Evolutionary conservation across 257 asterid genomes (phyloP).

Genomic region (Echium plantagineum): DNA sequence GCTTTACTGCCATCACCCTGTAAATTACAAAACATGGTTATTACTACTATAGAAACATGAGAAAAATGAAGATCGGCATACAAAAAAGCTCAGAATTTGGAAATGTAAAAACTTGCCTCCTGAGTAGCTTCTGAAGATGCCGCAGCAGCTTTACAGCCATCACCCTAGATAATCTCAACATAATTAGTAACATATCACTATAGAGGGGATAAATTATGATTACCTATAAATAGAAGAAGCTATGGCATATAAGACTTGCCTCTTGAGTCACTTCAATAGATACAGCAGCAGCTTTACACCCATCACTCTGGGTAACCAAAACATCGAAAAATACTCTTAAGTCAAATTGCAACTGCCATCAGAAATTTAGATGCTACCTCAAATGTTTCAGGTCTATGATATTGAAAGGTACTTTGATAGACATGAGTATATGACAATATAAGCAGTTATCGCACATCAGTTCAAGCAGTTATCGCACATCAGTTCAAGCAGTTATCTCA

Average conservation of each 20-base stretch:
- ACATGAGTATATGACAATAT: not conserved
- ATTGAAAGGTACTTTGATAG: not conserved
- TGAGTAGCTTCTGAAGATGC: constrained; percentile 10
- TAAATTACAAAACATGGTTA: too few relatives aligned
- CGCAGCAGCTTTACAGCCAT: constrained; percentile 12
- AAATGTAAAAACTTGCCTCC: constrained; percentile 10
- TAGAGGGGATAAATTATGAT: not conserved
- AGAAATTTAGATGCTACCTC: not conserved
- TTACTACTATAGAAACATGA: too few relatives aligned
- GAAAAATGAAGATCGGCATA: too few relatives aligned
- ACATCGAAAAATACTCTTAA: not conserved
- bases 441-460: too few relatives aligned
- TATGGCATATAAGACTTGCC: not conserved
- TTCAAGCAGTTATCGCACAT: too few relatives aligned
- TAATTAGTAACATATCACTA: not conserved
- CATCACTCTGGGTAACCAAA: not conserved
- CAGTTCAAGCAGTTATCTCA: not conserved
- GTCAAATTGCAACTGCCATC: not conserved
- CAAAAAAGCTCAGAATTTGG: too few relatives aligned
- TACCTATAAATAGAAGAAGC: not conserved
- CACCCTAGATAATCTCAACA: constrained; percentile 8
- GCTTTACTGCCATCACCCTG: too few relatives aligned
- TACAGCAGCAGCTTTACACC: not conserved
- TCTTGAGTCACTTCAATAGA: not conserved
- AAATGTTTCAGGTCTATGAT: not conserved